phyloP scores from a whole-genome alignment of 495 filamentous ascomycete species.

The Venustampulla echinocandica region DNA sequence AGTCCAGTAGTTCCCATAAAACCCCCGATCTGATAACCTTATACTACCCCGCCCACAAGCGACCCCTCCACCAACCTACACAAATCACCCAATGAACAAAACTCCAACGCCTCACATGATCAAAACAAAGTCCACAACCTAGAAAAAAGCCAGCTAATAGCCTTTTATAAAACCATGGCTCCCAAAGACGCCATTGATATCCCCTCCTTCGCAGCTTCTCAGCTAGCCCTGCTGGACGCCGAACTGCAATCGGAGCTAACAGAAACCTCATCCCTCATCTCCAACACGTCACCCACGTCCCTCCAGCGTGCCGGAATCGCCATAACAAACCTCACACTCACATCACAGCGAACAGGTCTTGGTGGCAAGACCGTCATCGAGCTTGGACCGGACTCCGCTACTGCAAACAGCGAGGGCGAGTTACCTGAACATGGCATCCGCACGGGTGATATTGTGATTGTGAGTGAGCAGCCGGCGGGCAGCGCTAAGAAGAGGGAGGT shows the following conservation, averaged over 20 bases:
- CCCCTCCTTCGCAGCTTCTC: constrained; percentile 64
- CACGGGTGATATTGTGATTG: constrained; percentile 77
- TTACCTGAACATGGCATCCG: constrained; percentile 77
- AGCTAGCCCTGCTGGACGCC: constrained; percentile 64
- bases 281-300: constrained; percentile 57
- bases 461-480: constrained; percentile 64
- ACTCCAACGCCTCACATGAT: too few species aligned
- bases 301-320: constrained; percentile 84
- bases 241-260: constrained; percentile 76
- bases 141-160: not conserved
- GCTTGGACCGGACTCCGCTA: constrained; percentile 64
- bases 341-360: constrained; percentile 80
- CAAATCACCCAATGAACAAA: too few species aligned
- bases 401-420: constrained; percentile 34
- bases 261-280: constrained; percentile 62
- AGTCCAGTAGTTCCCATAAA: too few species aligned
- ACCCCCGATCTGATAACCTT: too few species aligned
- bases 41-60: too few species aligned
- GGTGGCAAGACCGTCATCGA: constrained; percentile 84
- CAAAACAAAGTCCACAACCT: constrained; percentile 1
- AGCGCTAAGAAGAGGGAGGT: constrained; percentile 66
- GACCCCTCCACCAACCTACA: too few species aligned
- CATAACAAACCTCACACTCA: constrained; percentile 65
- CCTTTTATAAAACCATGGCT: constrained; percentile 28
- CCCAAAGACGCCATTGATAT: constrained; percentile 47